Evolutionary conservation across 805 yeast genomes (phyloP).

Genomic region (Clavispora phyllophila): DNA sequence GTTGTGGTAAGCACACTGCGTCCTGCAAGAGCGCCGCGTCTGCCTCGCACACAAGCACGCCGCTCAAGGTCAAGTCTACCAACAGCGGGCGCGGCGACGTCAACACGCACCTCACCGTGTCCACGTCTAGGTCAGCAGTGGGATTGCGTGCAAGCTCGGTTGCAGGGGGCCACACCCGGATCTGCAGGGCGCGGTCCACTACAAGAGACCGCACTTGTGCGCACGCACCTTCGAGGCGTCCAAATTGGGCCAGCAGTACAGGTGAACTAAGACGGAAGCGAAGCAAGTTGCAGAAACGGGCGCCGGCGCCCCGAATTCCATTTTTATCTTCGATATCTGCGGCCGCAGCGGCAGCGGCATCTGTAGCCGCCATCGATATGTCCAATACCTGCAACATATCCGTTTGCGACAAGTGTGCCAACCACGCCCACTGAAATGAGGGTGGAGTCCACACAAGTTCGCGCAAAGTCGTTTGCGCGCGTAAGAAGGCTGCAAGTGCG

Average conservation of each 20-base stretch:
- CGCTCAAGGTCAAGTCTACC: conserved; percentile 7
- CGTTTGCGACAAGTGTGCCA: conserved; percentile 28
- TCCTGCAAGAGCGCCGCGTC: conserved; percentile 18
- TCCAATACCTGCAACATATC: conserved; percentile 19
- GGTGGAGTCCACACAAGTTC: conserved; percentile 31
- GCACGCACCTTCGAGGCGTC: background rate
- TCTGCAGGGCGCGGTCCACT: background rate
- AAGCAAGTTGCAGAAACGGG: background rate
- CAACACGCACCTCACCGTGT: conserved; percentile 1
- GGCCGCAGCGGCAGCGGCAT: background rate
- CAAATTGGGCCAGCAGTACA: background rate
- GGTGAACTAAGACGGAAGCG: background rate
- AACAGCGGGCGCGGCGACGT: background rate
- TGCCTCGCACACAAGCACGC: conserved; percentile 17
- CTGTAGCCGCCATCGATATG: background rate
- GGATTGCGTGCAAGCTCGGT: background rate
- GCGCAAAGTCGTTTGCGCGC: conserved; percentile 17
- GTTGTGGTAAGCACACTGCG: conserved; percentile 16
- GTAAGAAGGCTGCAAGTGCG: conserved; percentile 23
- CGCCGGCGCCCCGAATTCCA: background rate
- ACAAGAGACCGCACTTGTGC: background rate
- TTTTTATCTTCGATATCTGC: background rate
- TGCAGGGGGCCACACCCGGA: background rate
- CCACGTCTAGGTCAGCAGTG: conserved; percentile 9
- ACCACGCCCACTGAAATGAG: conserved; percentile 24